Percentiles rank a stretch among this genome's conserved stretches.
Evolutionary conservation across 2,329 filamentous ascomycete species (phyloP).

Genomic region (Cadophora luteo-olivacea): DNA sequence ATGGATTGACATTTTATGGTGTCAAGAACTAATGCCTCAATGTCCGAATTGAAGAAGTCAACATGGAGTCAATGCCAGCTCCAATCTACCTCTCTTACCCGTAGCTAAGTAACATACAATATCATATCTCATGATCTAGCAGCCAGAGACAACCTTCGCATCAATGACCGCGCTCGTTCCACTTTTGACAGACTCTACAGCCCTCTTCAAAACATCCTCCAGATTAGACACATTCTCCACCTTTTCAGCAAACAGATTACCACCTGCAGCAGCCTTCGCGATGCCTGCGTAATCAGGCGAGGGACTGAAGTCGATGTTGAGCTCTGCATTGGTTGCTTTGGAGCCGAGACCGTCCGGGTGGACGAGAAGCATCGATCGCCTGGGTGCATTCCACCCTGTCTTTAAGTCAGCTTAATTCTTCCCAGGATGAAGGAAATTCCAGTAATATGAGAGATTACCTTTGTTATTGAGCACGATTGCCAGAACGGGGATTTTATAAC

Average conservation of each 20-base stretch:
- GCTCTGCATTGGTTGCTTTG: conserved; percentile 65
- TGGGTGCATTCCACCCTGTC: conserved; percentile 69
- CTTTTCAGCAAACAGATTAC: conserved; percentile 64
- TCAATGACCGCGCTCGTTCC: conserved; percentile 69
- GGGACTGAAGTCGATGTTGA: conserved; percentile 71
- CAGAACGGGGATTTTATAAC: conserved; percentile 70
- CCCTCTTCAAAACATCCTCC: conserved; percentile 58
- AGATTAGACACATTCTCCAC: conserved; percentile 64
- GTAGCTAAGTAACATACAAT: too few relatives aligned
- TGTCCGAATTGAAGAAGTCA: too few relatives aligned
- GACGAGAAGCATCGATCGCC: conserved; percentile 65
- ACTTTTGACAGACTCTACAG: conserved; percentile 61
- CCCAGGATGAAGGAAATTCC: too few relatives aligned
- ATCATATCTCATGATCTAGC: conserved; percentile 27
- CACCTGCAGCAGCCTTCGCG: conserved; percentile 68
- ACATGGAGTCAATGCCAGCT: not conserved
- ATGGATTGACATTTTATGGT: too few relatives aligned
- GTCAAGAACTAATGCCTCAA: too few relatives aligned
- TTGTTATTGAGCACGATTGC: conserved; percentile 74
- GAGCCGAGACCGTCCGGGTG: conserved; percentile 69
- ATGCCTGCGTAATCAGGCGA: conserved; percentile 73
- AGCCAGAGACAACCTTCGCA: conserved; percentile 41
- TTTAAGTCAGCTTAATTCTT: not conserved
- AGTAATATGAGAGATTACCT: too few relatives aligned
- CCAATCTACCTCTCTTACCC: not conserved